Conservation (phyloP, 352 stramenopile species). For the Pythium myriotylum region DNA sequence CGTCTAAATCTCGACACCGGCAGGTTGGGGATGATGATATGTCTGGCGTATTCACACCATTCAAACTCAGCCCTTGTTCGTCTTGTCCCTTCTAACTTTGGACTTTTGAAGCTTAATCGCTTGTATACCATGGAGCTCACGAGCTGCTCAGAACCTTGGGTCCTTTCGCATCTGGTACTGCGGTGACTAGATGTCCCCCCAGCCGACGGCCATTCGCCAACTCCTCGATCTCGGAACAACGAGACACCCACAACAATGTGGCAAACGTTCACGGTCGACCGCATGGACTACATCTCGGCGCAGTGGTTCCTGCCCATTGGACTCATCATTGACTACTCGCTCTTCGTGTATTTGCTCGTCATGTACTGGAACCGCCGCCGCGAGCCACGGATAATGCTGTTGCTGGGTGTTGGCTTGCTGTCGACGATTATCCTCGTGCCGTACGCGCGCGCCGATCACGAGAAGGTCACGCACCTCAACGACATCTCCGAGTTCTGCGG, state of each 20-base stretch:
- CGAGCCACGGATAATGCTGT: slow-evolving; percentile 19
- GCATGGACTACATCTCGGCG: neutral
- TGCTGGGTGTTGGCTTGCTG: slow-evolving; percentile 31
- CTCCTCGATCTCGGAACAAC: neutral
- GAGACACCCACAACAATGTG: neutral
- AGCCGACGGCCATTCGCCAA: neutral
- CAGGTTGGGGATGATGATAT: too few species aligned
- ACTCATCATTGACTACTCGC: slow-evolving; percentile 45
- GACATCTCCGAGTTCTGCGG: slow-evolving; percentile 26
- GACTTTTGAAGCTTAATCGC: too few species aligned
- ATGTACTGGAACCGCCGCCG: slow-evolving; percentile 35
- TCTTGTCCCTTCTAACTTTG: too few species aligned
- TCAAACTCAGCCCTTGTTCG: too few species aligned
- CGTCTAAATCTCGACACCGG: too few species aligned
- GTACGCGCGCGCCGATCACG: slow-evolving; percentile 13
- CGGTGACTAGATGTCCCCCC: too few species aligned
- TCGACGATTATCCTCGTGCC: slow-evolving; percentile 32
- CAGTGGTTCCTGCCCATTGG: slow-evolving; percentile 32
- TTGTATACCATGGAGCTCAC: too few species aligned
- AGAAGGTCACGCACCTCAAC: slow-evolving; percentile 27
- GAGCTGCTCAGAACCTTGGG: neutral
- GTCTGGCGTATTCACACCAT: too few species aligned
- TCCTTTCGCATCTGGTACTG: neutral
- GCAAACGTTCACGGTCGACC: slow-evolving; percentile 1
- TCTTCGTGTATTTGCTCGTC: slow-evolving; percentile 41